A percentile compares a stretch with the other conserved stretches of the same genome.
phyloP scores from a whole-genome alignment of 2,329 filamentous ascomycete genomes.

The Trichoderma citrinoviride region DNA sequence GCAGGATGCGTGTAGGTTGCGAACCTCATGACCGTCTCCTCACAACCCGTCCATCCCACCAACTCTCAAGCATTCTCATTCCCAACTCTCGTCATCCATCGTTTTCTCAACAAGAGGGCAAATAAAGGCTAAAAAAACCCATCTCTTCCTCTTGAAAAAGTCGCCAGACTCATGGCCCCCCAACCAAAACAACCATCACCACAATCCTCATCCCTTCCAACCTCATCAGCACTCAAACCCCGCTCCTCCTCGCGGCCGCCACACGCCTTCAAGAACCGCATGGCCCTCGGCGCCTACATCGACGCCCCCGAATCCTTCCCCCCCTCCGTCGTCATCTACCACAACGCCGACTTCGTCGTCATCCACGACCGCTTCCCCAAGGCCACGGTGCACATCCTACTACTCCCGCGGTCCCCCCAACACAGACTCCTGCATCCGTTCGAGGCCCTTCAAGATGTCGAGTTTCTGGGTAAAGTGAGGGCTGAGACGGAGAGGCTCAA shows the following conservation, averaged over 20 bases:
- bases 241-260: conserved; percentile 26
- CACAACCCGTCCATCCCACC: not conserved
- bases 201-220: too few relatives aligned
- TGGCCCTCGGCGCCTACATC: conserved; percentile 67
- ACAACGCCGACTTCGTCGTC: conserved; percentile 66
- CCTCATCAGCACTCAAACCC: conserved; percentile 17
- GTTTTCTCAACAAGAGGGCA: not conserved
- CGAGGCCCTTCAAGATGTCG: conserved; percentile 67
- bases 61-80: not conserved
- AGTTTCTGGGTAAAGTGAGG: conserved; percentile 64
- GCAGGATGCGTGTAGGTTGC: conserved; percentile 44
- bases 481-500: conserved; percentile 61
- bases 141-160: too few relatives aligned
- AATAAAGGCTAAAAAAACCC: not conserved
- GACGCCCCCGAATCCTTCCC: conserved; percentile 60
- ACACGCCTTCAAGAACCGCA: conserved; percentile 48
- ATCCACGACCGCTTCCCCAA: conserved; percentile 88
- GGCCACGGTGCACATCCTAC: conserved; percentile 75
- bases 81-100: too few relatives aligned
- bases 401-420: conserved; percentile 70
- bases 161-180: conserved; percentile 39
- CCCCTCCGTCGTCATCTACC: conserved; percentile 60
- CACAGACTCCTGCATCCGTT: conserved; percentile 70
- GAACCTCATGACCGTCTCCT: not conserved
- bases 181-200: conserved; percentile 33